Conservation (phyloP, 2,329 filamentous ascomycete species). For the Xylaria sp. region DNA sequence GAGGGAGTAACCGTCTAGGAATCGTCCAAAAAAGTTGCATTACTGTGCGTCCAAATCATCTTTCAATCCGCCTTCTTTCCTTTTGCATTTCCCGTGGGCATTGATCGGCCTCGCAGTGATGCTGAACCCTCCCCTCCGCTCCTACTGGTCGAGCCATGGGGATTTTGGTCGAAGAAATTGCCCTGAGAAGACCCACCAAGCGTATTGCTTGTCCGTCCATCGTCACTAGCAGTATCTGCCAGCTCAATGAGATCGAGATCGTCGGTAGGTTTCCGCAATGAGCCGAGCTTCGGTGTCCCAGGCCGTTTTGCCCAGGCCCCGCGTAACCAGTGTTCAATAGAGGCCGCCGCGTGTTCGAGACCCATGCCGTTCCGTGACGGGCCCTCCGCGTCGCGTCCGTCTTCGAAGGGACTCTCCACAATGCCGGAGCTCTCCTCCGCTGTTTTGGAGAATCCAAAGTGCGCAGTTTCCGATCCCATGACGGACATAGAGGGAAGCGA, state of each 20-base stretch:
- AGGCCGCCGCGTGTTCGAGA: conserved; percentile 85
- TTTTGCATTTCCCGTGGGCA: conserved; percentile 48
- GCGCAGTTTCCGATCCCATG: conserved; percentile 69
- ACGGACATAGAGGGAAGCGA: conserved; percentile 73
- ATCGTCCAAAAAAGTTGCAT: conserved; percentile 23
- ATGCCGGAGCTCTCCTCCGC: conserved; percentile 54
- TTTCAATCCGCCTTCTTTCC: conserved; percentile 60
- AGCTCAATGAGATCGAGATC: conserved; percentile 77
- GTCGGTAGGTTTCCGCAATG: conserved; percentile 55
- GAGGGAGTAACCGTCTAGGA: conserved; percentile 25
- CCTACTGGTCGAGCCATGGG: conserved; percentile 53
- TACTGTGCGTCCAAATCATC: conserved; percentile 25
- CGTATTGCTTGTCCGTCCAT: conserved; percentile 53
- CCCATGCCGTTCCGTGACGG: conserved; percentile 61
- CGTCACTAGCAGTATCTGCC: conserved; percentile 69
- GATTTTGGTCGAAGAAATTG: conserved; percentile 49
- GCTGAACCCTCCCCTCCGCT: conserved; percentile 52
- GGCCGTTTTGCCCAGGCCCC: conserved; percentile 77
- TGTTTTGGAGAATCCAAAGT: conserved; percentile 63
- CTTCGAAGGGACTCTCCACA: conserved; percentile 63
- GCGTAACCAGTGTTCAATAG: conserved; percentile 90
- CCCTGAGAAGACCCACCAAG: conserved; percentile 39
- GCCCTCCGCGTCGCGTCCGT: conserved; percentile 57
- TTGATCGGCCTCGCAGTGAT: conserved; percentile 52
- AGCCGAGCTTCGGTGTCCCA: conserved; percentile 60